A percentile compares a stretch with the other conserved stretches of the same genome.
Evolutionary conservation across 257 asterid genomes (phyloP).

Genomic region (Solanum medicagineum): DNA sequence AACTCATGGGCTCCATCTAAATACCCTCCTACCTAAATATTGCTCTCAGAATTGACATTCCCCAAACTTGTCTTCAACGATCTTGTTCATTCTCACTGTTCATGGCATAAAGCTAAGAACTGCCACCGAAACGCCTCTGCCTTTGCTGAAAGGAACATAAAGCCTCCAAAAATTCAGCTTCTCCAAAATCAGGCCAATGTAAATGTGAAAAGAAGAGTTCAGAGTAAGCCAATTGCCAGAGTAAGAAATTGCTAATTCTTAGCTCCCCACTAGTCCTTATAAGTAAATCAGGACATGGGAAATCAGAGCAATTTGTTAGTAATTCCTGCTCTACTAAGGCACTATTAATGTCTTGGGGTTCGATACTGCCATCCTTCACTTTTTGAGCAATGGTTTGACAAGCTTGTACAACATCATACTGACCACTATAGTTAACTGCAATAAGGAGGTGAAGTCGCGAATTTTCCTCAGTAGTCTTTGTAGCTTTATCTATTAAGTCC

Average conservation of each 20-base stretch:
- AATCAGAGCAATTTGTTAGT: slow-evolving; percentile 36
- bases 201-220: slow-evolving; percentile 32
- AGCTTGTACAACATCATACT: slow-evolving; percentile 36
- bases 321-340: slow-evolving; percentile 31
- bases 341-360: slow-evolving; percentile 31
- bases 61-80: neutral
- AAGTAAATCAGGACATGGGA: slow-evolving; percentile 46
- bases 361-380: slow-evolving; percentile 41
- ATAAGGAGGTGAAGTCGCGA: slow-evolving; percentile 36
- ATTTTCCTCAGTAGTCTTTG: slow-evolving; percentile 20
- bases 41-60: neutral
- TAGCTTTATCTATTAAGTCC: slow-evolving; percentile 10
- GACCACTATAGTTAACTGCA: slow-evolving; percentile 47
- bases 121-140: slow-evolving; percentile 43
- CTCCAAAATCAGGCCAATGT: slow-evolving; percentile 63
- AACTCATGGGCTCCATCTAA: neutral
- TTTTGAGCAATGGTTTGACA: slow-evolving; percentile 28
- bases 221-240: slow-evolving; percentile 67
- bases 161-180: slow-evolving; percentile 37
- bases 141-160: slow-evolving; percentile 37
- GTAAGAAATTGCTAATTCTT: slow-evolving; percentile 49
- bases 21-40: neutral
- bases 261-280: slow-evolving; percentile 62
- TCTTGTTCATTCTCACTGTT: neutral
- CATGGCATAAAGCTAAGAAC: neutral